Base-by-base conservation (phyloP, 163 green algal species). In the Prototheca cutis region DNA sequence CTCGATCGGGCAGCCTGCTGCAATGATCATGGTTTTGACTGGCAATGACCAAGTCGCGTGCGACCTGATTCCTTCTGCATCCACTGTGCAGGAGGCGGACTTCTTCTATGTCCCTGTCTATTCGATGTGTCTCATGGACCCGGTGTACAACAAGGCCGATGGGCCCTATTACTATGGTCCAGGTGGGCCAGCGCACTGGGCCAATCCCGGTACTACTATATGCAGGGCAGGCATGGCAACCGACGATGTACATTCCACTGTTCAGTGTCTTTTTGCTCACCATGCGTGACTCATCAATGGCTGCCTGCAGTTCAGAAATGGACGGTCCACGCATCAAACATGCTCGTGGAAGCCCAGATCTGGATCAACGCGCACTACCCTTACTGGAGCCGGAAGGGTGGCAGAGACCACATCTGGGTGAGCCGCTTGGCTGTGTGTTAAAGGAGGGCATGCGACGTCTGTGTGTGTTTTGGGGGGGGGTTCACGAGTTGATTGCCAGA, bases 91-190 rank as follows among this genome's bases (percentile, higher is more conserved):
- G 19, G 61, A 75, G 55, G 80, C 84, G 2, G 84, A 91, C 70
- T 88, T 80, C 36, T 91, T 89, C 57, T 91, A 84, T 56, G 62
- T 88, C 27, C 84, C 84, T 0, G 63, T 80, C 17, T 85, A 81
- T 39, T 61, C 72, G 1, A 53, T 48, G 17, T 87, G 78, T 63
- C 66, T 81, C 27, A 68, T 83, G 23, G 66, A 81, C 19, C 76
- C 81, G 1, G 62, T 85, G 3, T 58, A 53, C 21, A 68, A 68
- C 34, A 63, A 33, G 27, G 61, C 58, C 8, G 72, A 80, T 39
- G 23, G 25, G 8, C 76, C 72, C 25, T 80, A 61, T 63, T 80
- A 48, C 53, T 49, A 66, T 60, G 36, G 62, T n/a, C n/a, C n/a
- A n/a, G n/a, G n/a, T n/a, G n/a, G n/a, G n/a, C n/a, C n/a, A n/a